Evolutionary conservation across 2,329 filamentous ascomycete species (phyloP).

Genomic region (Moelleriella libera): DNA sequence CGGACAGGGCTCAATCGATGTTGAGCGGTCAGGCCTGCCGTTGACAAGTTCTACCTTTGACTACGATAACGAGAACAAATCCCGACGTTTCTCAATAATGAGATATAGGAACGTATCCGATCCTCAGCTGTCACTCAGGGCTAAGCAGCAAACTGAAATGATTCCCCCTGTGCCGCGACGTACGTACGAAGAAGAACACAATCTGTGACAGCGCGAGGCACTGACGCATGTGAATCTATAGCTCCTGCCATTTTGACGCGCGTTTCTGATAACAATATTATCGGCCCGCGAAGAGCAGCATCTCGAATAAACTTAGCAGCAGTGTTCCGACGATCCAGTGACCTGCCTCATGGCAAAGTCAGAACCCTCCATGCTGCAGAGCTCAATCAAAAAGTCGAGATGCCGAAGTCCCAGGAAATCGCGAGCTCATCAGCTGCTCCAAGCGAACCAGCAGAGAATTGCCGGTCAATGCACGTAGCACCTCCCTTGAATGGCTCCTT

Average conservation of each 20-base stretch:
- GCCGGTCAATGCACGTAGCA: constrained; percentile 14
- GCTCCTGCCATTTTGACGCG: constrained; percentile 78
- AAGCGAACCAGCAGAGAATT: constrained; percentile 9
- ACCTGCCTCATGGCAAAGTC: constrained; percentile 22
- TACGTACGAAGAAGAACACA: constrained; percentile 21
- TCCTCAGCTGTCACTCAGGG: constrained; percentile 66
- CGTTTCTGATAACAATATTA: constrained; percentile 60
- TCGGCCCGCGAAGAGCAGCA: constrained; percentile 36
- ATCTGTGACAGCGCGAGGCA: background rate
- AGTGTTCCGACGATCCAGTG: constrained; percentile 37
- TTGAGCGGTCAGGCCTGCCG: constrained; percentile 29
- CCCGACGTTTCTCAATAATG: constrained; percentile 55
- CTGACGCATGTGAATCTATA: constrained; percentile 14
- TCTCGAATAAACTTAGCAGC: constrained; percentile 39
- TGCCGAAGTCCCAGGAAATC: background rate
- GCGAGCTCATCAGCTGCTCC: background rate
- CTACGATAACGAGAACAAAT: constrained; percentile 25
- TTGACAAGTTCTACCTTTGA: constrained; percentile 14
- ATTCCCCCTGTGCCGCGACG: constrained; percentile 44
- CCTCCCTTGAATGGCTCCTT: constrained; percentile 26
- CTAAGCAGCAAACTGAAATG: constrained; percentile 51
- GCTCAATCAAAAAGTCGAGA: background rate
- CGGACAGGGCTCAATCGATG: constrained; percentile 11
- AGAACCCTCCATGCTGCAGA: background rate
- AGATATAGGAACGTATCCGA: constrained; percentile 88